Evolutionary conservation across 2,329 filamentous ascomycete species (phyloP).

Genomic region (Trichoderma simmonsii): DNA sequence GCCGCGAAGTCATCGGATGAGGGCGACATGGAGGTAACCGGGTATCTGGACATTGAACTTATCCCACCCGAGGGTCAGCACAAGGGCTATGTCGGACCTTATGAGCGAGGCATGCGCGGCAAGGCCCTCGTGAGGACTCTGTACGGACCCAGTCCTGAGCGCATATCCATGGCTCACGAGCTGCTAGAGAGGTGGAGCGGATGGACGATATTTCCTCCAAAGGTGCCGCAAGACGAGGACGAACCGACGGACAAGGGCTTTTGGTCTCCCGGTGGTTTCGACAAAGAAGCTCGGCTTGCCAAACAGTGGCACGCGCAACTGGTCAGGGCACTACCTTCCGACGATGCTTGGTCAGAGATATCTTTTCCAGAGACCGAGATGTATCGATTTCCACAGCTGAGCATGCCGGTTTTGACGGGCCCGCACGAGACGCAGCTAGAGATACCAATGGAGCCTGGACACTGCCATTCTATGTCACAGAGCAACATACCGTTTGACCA

Average conservation of each 20-base stretch:
- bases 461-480: slow-evolving; percentile 28
- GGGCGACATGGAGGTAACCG: slow-evolving; percentile 19
- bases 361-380: slow-evolving; percentile 27
- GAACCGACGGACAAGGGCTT: slow-evolving; percentile 34
- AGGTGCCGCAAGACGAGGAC: slow-evolving; percentile 27
- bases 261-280: slow-evolving; percentile 38
- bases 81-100: slow-evolving; percentile 36
- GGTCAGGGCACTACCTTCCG: slow-evolving; percentile 20
- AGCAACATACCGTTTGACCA: slow-evolving; percentile 31
- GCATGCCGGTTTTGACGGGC: slow-evolving; percentile 36
- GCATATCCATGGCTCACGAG: slow-evolving; percentile 35
- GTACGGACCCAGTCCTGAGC: slow-evolving; percentile 40
- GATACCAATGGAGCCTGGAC: slow-evolving; percentile 28
- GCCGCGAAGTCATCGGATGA: slow-evolving; percentile 26
- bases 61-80: slow-evolving; percentile 33
- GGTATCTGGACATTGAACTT: slow-evolving; percentile 34
- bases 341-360: slow-evolving; percentile 21
- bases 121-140: slow-evolving; percentile 37
- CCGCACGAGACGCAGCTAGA: slow-evolving; percentile 32
- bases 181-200: slow-evolving; percentile 42
- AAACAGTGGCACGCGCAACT: slow-evolving; percentile 30
- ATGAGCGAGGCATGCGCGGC: slow-evolving; percentile 34
- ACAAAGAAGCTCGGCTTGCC: slow-evolving; percentile 34
- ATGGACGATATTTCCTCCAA: slow-evolving; percentile 41
- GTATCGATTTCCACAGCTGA: slow-evolving; percentile 29